Percentiles rank a stretch among this genome's conserved stretches.
Conservation (phyloP, 257 asterid species). For the Orobanche coerulescens region DNA sequence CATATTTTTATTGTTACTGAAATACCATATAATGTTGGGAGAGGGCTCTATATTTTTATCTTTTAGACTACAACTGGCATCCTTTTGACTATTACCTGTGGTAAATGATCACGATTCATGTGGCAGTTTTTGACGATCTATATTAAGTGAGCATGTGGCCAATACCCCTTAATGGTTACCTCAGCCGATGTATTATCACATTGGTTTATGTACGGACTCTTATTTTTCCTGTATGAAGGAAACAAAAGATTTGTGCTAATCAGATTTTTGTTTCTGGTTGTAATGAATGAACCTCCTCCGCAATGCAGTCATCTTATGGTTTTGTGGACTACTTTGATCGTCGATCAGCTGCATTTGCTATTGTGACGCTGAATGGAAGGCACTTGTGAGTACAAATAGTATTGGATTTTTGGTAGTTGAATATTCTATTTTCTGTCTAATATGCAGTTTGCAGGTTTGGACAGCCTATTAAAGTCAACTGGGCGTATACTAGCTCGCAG, state of each 20-base stretch:
- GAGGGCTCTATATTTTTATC: neutral
- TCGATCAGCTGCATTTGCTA: constrained; percentile 72
- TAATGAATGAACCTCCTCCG: neutral
- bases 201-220: neutral
- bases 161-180: neutral
- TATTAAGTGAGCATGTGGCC: neutral
- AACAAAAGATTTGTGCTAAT: neutral
- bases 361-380: constrained; percentile 67
- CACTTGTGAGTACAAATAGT: constrained; percentile 45
- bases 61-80: neutral
- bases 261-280: neutral
- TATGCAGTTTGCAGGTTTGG: constrained; percentile 52
- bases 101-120: no score
- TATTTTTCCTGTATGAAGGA: neutral
- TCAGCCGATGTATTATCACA: neutral
- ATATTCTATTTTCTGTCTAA: constrained; percentile 26
- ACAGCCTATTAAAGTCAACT: constrained; percentile 80
- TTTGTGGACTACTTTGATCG: constrained; percentile 84
- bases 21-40: neutral
- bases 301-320: constrained; percentile 82
- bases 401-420: constrained; percentile 1
- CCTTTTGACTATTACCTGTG: no score
- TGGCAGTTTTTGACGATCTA: neutral
- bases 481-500: constrained; percentile 86
- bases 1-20: neutral